Percentiles rank a stretch among this genome's conserved stretches.
Conservation (phyloP, 768 basidiomycete genomes). For the Terana coerulea region DNA sequence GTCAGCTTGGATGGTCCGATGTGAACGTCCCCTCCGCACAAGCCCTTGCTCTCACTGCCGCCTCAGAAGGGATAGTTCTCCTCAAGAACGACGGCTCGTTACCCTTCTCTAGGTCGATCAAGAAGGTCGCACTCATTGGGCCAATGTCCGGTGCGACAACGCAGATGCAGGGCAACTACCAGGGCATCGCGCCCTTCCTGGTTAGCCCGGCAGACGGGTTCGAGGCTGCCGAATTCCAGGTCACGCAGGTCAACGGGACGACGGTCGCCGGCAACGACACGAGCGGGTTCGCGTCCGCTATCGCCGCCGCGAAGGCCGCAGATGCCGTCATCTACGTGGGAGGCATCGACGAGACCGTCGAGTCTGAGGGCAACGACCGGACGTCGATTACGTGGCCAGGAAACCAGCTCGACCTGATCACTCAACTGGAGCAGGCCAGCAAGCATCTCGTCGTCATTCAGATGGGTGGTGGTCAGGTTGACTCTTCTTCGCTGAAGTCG, state of each 20-base stretch:
- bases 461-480: slow-evolving; percentile 56
- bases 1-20: slow-evolving; percentile 44
- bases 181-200: slow-evolving; percentile 51
- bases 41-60: slow-evolving; percentile 46
- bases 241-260: slow-evolving; percentile 33
- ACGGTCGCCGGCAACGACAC: slow-evolving; percentile 29
- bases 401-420: slow-evolving; percentile 47
- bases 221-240: slow-evolving; percentile 41
- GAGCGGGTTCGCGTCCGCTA: slow-evolving; percentile 46
- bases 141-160: slow-evolving; percentile 55
- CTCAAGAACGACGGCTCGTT: slow-evolving; percentile 63
- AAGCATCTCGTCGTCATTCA: slow-evolving; percentile 54
- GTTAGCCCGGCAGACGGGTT: slow-evolving; percentile 50
- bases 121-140: slow-evolving; percentile 55
- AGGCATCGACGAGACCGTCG: slow-evolving; percentile 48
- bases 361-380: slow-evolving; percentile 46
- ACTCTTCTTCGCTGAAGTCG: slow-evolving; percentile 41
- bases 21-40: slow-evolving; percentile 46
- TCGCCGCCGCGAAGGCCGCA: slow-evolving; percentile 44
- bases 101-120: slow-evolving; percentile 43
- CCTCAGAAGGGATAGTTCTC: slow-evolving; percentile 52
- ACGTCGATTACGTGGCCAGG: slow-evolving; percentile 51
- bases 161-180: slow-evolving; percentile 57
- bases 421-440: slow-evolving; percentile 39
- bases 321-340: slow-evolving; percentile 52